phyloP scores from a whole-genome alignment of 768 basidiomycete genomes.

The Saitozyma podzolica region DNA sequence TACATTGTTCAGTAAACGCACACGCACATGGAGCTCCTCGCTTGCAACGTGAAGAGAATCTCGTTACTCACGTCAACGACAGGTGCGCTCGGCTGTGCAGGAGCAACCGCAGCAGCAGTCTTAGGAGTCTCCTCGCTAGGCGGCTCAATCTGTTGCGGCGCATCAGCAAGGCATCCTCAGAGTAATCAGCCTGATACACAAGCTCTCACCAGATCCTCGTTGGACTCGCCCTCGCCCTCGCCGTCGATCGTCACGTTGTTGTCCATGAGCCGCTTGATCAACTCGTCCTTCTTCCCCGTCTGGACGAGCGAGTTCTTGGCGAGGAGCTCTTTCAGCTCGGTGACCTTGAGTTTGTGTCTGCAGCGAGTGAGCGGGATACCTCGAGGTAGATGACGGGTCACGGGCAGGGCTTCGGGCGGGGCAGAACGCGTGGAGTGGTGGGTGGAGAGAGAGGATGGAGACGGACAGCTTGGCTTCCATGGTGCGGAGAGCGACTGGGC shows the following conservation, averaged over 20 bases:
- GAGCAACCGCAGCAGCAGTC: not conserved
- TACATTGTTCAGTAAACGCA: not conserved
- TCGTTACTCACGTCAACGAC: conserved; percentile 5
- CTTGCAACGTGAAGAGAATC: not conserved
- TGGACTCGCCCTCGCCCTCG: conserved; percentile 2
- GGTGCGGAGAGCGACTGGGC: not conserved
- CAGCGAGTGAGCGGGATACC: not conserved
- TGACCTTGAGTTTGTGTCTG: conserved; percentile 47
- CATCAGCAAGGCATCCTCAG: too few relatives aligned
- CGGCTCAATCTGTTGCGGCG: not conserved
- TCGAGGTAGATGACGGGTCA: not conserved
- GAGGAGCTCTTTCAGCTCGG: conserved; percentile 45
- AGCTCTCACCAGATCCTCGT: conserved; percentile 36
- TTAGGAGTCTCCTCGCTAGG: conserved; percentile 11
- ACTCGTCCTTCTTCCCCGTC: conserved; percentile 47
- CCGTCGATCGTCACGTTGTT: conserved; percentile 28
- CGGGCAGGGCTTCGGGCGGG: too few relatives aligned
- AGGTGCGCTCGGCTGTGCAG: not conserved
- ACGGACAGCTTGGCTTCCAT: conserved; percentile 3
- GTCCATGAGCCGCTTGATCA: conserved; percentile 42
- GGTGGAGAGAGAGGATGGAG: not conserved
- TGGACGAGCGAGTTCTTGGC: conserved; percentile 36
- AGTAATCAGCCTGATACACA: not conserved
- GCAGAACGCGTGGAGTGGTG: too few relatives aligned
- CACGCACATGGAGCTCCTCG: not conserved